Percentiles rank a stretch among this genome's conserved stretches.
phyloP scores from a whole-genome alignment of 1,139 yeast species.

The Pneumocystis carinii region DNA sequence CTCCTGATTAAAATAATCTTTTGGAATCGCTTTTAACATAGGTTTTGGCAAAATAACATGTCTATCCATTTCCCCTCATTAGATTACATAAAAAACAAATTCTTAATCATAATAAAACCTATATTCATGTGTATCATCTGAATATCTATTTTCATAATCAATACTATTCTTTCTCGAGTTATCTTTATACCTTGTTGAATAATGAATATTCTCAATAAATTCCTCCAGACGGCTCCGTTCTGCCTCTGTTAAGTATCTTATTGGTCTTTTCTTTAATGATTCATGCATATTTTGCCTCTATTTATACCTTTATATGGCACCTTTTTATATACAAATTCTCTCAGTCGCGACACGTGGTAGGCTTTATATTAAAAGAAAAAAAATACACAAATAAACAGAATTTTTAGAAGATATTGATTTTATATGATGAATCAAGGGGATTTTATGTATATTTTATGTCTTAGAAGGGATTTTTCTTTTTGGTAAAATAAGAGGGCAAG shows the following conservation, averaged over 20 bases:
- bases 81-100: not conserved
- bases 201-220: conserved; percentile 87
- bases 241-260: conserved; percentile 58
- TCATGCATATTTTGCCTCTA: not conserved
- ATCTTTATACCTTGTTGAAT: conserved; percentile 52
- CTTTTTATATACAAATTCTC: too few species aligned
- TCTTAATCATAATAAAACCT: conserved; percentile 4
- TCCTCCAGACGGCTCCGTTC: conserved; percentile 81
- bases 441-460: too few species aligned
- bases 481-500: too few species aligned
- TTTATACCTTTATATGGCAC: not conserved
- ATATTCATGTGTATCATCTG: conserved; percentile 75
- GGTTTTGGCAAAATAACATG: conserved; percentile 95
- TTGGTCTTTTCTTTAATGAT: conserved; percentile 14
- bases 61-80: conserved; percentile 25
- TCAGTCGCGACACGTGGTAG: too few species aligned
- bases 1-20: conserved; percentile 86
- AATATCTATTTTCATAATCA: conserved; percentile 33
- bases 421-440: too few species aligned
- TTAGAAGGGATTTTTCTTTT: too few species aligned
- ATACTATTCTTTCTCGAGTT: not conserved
- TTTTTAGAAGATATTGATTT: too few species aligned
- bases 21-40: conserved; percentile 90
- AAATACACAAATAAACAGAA: too few species aligned
- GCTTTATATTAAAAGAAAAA: too few species aligned